Base-by-base conservation (phyloP, 2,329 filamentous ascomycete species). In the Boeremia lycopersici region DNA sequence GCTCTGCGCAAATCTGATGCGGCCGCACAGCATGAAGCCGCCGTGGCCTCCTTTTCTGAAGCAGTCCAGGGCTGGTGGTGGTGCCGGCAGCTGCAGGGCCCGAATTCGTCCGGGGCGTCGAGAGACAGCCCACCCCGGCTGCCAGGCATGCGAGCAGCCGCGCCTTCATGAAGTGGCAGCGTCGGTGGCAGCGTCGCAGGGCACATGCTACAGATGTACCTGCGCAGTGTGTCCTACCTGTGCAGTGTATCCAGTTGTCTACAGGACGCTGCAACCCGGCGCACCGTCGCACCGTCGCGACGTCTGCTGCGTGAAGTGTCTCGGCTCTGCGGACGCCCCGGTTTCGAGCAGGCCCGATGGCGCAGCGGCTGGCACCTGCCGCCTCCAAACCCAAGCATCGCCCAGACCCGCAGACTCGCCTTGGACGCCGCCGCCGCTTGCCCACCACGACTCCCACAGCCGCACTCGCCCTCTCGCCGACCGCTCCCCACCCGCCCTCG, bases 391-490 rank as follows among this genome's bases (percentile, higher is more conserved):
- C 39, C 29, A 19, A 33, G 15, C 39, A 28, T 42, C 43, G 31
- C 43, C 33, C 39, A 11, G 33, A 33, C 48, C 41, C 36, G 44
- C 34, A 35, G 29, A 31, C 35, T 40, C 48, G 28, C 29, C 35
- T 17, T 45, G 33, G 40, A 46, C 49, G 23, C 36, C 49, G 42
- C 34, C 42, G 13, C 28, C 28, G 15, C 46, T 13, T 8, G 11
- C 9, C 9, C 28, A 13, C 51, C 4, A n/a, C 8, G 31, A 33
- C 48, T 12, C 39, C 23, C 23, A 6, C 45, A n/a, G 44, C 11
- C 40, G 25, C 26, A 17, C 31, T 23, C 52, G 59, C 61, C 61
- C 67, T 62, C 55, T 56, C 48, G 56, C 43, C 56, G 47, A 60
- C 62, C 65, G 62, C 67, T 23, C 3, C 19, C 3, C 19, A 23